A percentile compares a stretch with the other conserved stretches of the same genome.
Conservation (phyloP, 352 stramenopile species). For the Phytophthora litchii region DNA sequence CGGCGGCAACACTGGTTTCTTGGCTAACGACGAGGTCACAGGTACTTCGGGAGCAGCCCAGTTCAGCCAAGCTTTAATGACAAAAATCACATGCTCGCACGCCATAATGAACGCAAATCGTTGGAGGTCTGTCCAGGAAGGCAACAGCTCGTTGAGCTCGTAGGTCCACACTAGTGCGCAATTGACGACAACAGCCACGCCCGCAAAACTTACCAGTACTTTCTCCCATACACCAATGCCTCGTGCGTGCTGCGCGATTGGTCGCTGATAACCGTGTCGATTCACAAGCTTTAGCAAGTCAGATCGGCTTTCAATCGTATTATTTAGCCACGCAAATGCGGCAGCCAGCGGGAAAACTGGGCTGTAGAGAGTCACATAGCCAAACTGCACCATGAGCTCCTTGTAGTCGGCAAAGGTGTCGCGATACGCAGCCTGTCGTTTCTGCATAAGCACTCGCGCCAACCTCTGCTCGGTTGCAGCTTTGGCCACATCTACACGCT, state of each 20-base stretch:
- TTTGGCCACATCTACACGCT: constrained; percentile 32
- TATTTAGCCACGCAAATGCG: constrained; percentile 91
- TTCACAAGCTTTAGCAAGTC: constrained; percentile 93
- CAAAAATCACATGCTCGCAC: constrained; percentile 64
- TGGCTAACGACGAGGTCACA: constrained; percentile 27
- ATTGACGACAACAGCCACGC: constrained; percentile 93
- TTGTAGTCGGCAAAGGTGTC: constrained; percentile 81
- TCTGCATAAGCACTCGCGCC: constrained; percentile 63
- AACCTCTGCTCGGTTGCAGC: constrained; percentile 42
- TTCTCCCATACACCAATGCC: constrained; percentile 94
- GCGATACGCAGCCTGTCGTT: constrained; percentile 62
- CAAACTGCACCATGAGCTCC: constrained; percentile 91
- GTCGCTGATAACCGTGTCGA: constrained; percentile 86
- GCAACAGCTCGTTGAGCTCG: constrained; percentile 57
- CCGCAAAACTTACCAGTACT: constrained; percentile 92
- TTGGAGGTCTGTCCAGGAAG: constrained; percentile 59
- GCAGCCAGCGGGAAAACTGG: constrained; percentile 92
- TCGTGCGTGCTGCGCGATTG: constrained; percentile 87
- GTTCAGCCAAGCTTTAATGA: constrained; percentile 63
- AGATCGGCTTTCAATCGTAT: constrained; percentile 90
- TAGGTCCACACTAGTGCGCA: constrained; percentile 91
- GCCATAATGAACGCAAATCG: constrained; percentile 71
- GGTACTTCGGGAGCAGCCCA: constrained; percentile 50
- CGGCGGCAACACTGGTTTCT: constrained; percentile 24
- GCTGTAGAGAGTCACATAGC: constrained; percentile 93